Evolutionary conservation across 2,329 filamentous ascomycete species (phyloP).

Genomic region (Verticillium longisporum): DNA sequence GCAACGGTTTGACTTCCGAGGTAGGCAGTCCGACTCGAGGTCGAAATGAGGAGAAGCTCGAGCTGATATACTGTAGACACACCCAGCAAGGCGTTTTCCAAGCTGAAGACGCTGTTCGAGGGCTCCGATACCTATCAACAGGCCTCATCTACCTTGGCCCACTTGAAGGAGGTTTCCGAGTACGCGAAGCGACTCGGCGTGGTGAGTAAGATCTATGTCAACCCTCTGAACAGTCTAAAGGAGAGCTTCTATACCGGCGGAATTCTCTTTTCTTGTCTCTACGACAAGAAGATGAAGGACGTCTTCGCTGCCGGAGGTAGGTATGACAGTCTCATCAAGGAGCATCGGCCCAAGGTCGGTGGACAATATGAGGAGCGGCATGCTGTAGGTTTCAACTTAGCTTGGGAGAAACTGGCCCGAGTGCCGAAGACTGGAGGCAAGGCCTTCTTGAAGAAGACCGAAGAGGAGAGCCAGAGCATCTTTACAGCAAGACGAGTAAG

Average conservation of each 20-base stretch:
- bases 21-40: constrained; percentile 28
- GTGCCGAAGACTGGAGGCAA: constrained; percentile 51
- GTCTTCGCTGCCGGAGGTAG: constrained; percentile 91
- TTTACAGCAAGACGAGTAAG: constrained; percentile 59
- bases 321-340: constrained; percentile 83
- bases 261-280: constrained; percentile 83
- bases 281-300: constrained; percentile 75
- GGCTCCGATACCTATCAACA: constrained; percentile 64
- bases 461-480: constrained; percentile 53
- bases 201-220: constrained; percentile 72
- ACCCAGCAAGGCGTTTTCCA: constrained; percentile 49
- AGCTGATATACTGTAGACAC: constrained; percentile 30
- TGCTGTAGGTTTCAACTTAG: constrained; percentile 87
- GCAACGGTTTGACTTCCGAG: constrained; percentile 83
- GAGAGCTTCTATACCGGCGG: constrained; percentile 85
- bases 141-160: constrained; percentile 68
- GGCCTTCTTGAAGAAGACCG: constrained; percentile 61
- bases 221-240: constrained; percentile 79
- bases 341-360: constrained; percentile 66
- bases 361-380: constrained; percentile 60
- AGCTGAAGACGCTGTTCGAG: constrained; percentile 53
- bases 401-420: constrained; percentile 74
- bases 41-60: background rate
- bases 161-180: constrained; percentile 70
- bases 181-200: constrained; percentile 73